Base-by-base conservation (phyloP, 2,329 filamentous ascomycete species). In the Gnomoniopsis smithogilvyi region DNA sequence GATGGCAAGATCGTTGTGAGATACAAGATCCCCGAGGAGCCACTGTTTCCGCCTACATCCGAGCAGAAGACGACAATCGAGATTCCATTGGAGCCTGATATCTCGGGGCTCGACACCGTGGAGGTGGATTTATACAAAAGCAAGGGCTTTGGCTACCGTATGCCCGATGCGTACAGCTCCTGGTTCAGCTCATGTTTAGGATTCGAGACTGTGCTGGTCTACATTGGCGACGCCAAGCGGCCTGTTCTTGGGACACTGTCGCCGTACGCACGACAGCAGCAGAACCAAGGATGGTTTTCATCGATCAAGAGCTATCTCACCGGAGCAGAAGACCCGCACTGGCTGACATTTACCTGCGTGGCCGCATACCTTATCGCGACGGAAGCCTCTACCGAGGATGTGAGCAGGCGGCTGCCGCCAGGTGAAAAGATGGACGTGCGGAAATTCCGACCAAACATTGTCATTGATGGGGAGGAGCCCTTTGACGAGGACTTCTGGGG, bases 401-500 rank as follows among this genome's bases (percentile, higher is more conserved):
- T 96, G 50, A 84, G 82, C 36, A 69, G 70, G 6, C 79, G 86
- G 3, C 72, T 91, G 6, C 73, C 79, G 0, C 73, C 74, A 14
- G 71, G 79, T 33, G 67, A 74, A 21, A 64, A 64, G 2, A 80
- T 89, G 74, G 85, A 88, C 55, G 83, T 89, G 69, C 81, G 80
- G 43, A 89, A 88, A 66, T 90, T 92, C 70, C 83, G 90, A 38
- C 87, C 89, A 0, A 92, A 91, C 68, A 82, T 92, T 50, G 85
- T 92, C 1, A 73, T 92, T 1, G 81, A 82, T 41, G 86, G 85
- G 2, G 79, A 82, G 4, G 70, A 72, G 11, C 73, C 83, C 1
- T 92, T 83, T 69, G 86, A 87, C 14, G 89, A 92, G 70, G 89
- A 92, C 68, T 91, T 82, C 67, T 92, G 88, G 89, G 82, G 76